Evolutionary conservation across 306 rosid species (phyloP).

Genomic region (Glycine soja): DNA sequence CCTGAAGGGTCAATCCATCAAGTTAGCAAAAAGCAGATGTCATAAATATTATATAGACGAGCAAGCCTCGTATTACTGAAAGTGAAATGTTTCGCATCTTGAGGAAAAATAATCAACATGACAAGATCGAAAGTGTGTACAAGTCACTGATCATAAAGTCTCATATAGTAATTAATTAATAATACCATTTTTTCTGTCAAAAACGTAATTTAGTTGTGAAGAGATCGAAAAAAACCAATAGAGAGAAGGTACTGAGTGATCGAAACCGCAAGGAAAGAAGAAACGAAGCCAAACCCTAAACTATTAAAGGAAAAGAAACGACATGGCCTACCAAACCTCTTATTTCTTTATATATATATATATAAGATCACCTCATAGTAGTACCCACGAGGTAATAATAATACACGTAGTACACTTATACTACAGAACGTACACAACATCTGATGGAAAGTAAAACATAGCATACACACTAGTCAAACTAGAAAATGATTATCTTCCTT

Average conservation of each 20-base stretch:
- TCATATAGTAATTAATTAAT: no score
- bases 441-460: constrained; percentile 27
- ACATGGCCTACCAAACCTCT: constrained; percentile 15
- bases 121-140: not conserved
- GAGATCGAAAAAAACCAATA: not conserved
- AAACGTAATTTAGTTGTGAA: not conserved
- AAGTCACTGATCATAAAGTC: not conserved
- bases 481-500: constrained; percentile 32
- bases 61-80: not conserved
- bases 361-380: constrained; percentile 16
- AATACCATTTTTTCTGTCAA: not conserved
- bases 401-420: not conserved
- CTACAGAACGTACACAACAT: constrained; percentile 32
- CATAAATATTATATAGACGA: not conserved
- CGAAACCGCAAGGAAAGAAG: not conserved
- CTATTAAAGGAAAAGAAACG: constrained; percentile 23
- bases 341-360: constrained; percentile 5
- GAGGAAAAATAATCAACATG: not conserved
- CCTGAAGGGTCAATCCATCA: constrained; percentile 11
- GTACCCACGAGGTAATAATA: constrained; percentile 40
- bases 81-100: not conserved
- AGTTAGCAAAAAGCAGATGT: not conserved
- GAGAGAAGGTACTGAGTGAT: not conserved
- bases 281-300: constrained; percentile 39
- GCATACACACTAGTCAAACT: constrained; percentile 37